Evolutionary conservation across 345 rosid genomes (phyloP), one percentile per base, ranked within the genome.

Genomic region (Mangifera indica): DNA sequence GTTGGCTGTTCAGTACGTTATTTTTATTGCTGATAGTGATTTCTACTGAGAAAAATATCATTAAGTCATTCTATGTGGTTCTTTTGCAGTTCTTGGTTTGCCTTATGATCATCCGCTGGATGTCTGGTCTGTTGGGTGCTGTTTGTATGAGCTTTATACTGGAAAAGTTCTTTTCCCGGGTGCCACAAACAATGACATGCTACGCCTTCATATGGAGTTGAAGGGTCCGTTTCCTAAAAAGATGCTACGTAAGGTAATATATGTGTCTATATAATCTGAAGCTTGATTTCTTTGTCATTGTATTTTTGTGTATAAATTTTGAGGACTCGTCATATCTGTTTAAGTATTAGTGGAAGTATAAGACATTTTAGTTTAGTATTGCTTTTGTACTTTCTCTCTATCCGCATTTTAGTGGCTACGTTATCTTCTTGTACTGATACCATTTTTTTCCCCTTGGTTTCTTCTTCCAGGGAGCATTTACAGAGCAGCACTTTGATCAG

Each of bases 121-220:
- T 86, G 85, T 96, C 25, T 96, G 99, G 99, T 96, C 99, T 15
- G 98, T 96, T 46, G 99, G 99, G 57, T 96, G 99, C 88, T 93
- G 98, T 80, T 80, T 96, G 74, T 96, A 86, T 81, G 98, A 96
- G 83, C 94, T 96, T 71, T 93, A 89, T 82, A 80, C 93, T 3
- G 99, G 99, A 59, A 96, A 93, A 80, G 99, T 96, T 77, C 97
- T 96, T 69, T 96, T 93, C 75, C 99, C 97, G 40, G 99, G 99
- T 77, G 76, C 91, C 29, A 83, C 91, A 57, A 96, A 96, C 84
- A 96, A 91, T 82, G 99, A 96, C 83, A 96, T 96, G 98, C 81
- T 96, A 67, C 96, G 99, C 52, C 95, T 96, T 81, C 98, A 93
- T 77, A 96, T 93, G 96, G 99, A 96, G 75, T 76, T 93, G 77